Percentiles rank a stretch among this genome's conserved stretches.
Conservation (phyloP, 768 basidiomycete genomes). For the Mycena olivaceomarginata region DNA sequence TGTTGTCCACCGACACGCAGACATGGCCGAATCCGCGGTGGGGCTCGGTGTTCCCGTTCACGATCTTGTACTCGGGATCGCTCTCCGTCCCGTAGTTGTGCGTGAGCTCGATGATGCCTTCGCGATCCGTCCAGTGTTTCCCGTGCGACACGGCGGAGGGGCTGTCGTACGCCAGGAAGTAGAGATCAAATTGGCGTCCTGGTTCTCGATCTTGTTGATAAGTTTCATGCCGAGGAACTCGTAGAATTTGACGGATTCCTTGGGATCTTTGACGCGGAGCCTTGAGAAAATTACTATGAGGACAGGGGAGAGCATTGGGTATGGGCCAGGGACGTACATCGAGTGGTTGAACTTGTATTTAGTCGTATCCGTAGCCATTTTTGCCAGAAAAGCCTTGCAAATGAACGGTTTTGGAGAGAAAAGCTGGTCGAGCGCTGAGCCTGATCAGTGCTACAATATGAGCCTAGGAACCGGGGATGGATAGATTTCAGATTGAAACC, state of each 20-base stretch:
- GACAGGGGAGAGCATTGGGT: background rate
- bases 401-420: background rate
- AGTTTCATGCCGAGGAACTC: conserved; percentile 89
- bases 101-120: conserved; percentile 87
- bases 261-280: conserved; percentile 92
- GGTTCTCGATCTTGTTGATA: conserved; percentile 54
- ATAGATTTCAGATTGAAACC: conserved; percentile 14
- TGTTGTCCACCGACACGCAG: conserved; percentile 88
- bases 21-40: conserved; percentile 92
- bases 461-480: background rate
- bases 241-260: conserved; percentile 89
- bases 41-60: conserved; percentile 90
- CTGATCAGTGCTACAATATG: conserved; percentile 15
- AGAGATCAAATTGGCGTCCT: conserved; percentile 81
- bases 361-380: conserved; percentile 37
- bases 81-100: conserved; percentile 95
- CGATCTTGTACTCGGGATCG: conserved; percentile 86
- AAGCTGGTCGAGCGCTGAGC: background rate
- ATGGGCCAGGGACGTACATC: conserved; percentile 11
- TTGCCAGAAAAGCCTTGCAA: conserved; percentile 17
- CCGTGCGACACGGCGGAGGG: conserved; percentile 71
- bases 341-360: conserved; percentile 45
- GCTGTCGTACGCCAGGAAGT: conserved; percentile 87
- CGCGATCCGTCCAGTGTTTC: conserved; percentile 71
- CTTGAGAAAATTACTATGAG: conserved; percentile 59